Percentiles rank a stretch among this genome's conserved stretches.
phyloP scores from a whole-genome alignment of 805 yeast species.

The Maudiozyma saulgeensis region DNA sequence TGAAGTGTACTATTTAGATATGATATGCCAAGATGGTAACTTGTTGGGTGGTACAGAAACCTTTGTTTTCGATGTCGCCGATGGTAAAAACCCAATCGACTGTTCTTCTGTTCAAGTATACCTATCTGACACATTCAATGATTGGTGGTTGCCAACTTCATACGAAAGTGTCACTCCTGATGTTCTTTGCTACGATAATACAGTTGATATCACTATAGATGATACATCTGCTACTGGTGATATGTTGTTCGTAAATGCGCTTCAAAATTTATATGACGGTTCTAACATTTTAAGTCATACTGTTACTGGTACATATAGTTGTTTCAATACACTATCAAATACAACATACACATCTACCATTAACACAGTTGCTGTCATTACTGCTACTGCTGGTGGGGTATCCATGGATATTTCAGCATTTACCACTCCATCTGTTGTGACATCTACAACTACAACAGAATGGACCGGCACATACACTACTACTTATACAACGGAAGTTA shows the following conservation, averaged over 20 bases:
- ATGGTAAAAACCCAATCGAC: slow-evolving; percentile 27
- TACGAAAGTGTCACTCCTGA: slow-evolving; percentile 10
- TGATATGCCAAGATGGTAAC: slow-evolving; percentile 27
- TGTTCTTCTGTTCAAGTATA: slow-evolving; percentile 25
- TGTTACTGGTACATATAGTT: slow-evolving; percentile 14
- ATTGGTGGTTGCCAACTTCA: slow-evolving; percentile 27
- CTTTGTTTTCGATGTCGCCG: slow-evolving; percentile 25
- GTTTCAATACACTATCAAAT: slow-evolving; percentile 22
- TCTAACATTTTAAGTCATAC: slow-evolving; percentile 16
- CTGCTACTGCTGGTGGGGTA: slow-evolving; percentile 11
- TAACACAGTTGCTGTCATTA: slow-evolving; percentile 8
- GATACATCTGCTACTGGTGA: slow-evolving; percentile 18
- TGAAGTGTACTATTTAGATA: slow-evolving; percentile 29
- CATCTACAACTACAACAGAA: slow-evolving; percentile 5
- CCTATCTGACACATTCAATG: slow-evolving; percentile 26
- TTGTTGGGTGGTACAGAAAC: slow-evolving; percentile 21
- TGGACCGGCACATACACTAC: slow-evolving; percentile 11
- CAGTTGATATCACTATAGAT: slow-evolving; percentile 13
- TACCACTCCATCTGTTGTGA: neutral
- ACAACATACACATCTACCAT: slow-evolving; percentile 14
- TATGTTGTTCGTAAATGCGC: slow-evolving; percentile 27
- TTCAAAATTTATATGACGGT: slow-evolving; percentile 22
- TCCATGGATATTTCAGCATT: neutral
- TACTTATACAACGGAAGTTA: slow-evolving; percentile 10
- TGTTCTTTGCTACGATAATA: slow-evolving; percentile 18